Percentiles rank a stretch among this genome's conserved stretches.
These are phyloP conservation scores for Phlebiopsis flavidoalba DNA, from an alignment of 768 basidiomycete genomes.

Conservation along the genomic window DNA sequence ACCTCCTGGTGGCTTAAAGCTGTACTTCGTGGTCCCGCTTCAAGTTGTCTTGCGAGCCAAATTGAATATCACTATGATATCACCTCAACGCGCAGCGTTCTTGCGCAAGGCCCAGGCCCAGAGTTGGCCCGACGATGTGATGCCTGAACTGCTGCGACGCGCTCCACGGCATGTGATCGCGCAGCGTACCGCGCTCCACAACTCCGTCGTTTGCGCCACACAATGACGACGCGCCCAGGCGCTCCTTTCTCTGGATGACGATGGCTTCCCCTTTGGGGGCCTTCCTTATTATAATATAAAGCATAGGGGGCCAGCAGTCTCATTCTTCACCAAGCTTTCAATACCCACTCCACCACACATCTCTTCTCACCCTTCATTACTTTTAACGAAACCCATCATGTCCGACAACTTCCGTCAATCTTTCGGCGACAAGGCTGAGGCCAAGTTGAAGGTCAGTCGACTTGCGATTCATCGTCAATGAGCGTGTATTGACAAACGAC, in stretches of 20 bases:
- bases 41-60: too few relatives aligned
- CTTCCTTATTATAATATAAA: background rate
- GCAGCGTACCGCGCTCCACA: background rate
- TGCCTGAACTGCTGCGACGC: background rate
- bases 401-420: slow-evolving; percentile 30
- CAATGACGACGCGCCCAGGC: background rate
- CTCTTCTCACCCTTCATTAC: background rate
- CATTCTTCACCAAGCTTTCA: background rate
- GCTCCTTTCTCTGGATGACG: background rate
- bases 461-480: background rate
- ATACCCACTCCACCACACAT: background rate
- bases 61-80: too few relatives aligned
- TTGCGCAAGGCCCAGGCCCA: background rate
- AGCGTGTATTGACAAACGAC: background rate
- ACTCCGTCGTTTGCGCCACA: background rate
- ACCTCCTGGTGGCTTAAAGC: too few relatives aligned
- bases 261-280: background rate
- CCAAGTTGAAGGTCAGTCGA: slow-evolving; percentile 26
- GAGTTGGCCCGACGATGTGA: background rate
- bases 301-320: background rate
- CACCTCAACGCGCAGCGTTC: background rate
- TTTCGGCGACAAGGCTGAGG: slow-evolving; percentile 30
- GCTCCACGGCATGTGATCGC: background rate
- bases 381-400: slow-evolving; percentile 21
- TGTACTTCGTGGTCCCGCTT: too few relatives aligned